Evolutionary conservation across 1,139 yeast species (phyloP).

Genomic region (Taphrina deformans): DNA sequence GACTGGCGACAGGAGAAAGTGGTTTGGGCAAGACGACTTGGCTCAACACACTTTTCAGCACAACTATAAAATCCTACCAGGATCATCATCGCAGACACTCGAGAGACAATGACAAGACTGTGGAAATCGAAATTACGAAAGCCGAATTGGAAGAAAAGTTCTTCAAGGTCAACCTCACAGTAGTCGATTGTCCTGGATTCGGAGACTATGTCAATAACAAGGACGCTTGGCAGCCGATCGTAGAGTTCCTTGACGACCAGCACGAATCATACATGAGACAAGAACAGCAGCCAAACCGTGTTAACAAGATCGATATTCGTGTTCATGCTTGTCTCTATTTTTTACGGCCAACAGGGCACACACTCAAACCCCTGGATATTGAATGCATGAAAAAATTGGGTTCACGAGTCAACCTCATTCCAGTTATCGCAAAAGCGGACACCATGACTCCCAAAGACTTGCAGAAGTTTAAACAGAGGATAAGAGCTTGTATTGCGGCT

Average conservation of each 20-base stretch:
- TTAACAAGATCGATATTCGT: slow-evolving; percentile 63
- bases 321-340: slow-evolving; percentile 95
- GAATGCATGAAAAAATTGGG: slow-evolving; percentile 88
- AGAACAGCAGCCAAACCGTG: slow-evolving; percentile 89
- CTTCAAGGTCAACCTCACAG: slow-evolving; percentile 78
- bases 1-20: slow-evolving; percentile 25
- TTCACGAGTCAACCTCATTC: slow-evolving; percentile 87
- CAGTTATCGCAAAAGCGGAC: slow-evolving; percentile 93
- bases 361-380: slow-evolving; percentile 89
- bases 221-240: slow-evolving; percentile 90
- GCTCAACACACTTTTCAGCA: slow-evolving; percentile 76
- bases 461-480: slow-evolving; percentile 75
- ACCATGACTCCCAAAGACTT: slow-evolving; percentile 83
- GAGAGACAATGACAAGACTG: slow-evolving; percentile 78
- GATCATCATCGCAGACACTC: slow-evolving; percentile 69
- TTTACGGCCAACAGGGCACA: slow-evolving; percentile 94
- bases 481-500: slow-evolving; percentile 87
- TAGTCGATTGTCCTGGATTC: slow-evolving; percentile 96
- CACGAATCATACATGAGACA: slow-evolving; percentile 93
- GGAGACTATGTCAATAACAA: slow-evolving; percentile 94
- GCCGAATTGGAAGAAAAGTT: slow-evolving; percentile 82
- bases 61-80: slow-evolving; percentile 60
- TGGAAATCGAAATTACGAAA: slow-evolving; percentile 83
- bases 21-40: slow-evolving; percentile 68
- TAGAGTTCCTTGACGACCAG: slow-evolving; percentile 94